Conservation (phyloP, 192 early-diverging fungal genomes). For the Linderina pennispora region DNA sequence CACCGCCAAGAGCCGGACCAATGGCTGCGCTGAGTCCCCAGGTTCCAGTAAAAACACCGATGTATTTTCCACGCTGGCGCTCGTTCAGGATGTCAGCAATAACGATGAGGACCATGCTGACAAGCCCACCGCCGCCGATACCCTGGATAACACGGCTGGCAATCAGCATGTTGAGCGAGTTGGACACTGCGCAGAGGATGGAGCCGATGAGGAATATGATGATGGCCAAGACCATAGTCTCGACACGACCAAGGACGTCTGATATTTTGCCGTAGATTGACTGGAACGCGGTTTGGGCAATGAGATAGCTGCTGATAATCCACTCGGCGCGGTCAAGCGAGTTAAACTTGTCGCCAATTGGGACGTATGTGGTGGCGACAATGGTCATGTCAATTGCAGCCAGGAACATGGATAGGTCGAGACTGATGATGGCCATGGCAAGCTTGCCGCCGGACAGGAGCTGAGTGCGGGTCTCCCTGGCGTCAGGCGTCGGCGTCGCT, state of each 20-base stretch:
- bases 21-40: slow-evolving; percentile 43
- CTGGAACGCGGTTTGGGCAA: too few species aligned
- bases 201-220: slow-evolving; percentile 39
- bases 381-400: slow-evolving; percentile 10
- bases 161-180: slow-evolving; percentile 52
- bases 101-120: slow-evolving; percentile 48
- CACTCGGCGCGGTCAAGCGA: too few species aligned
- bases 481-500: too few species aligned
- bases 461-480: slow-evolving; percentile 10
- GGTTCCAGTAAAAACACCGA: slow-evolving; percentile 37
- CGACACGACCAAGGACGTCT: slow-evolving; percentile 69
- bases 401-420: slow-evolving; percentile 29
- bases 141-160: slow-evolving; percentile 51
- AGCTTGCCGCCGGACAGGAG: slow-evolving; percentile 20
- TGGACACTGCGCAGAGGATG: slow-evolving; percentile 34
- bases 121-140: slow-evolving; percentile 52
- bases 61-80: slow-evolving; percentile 48
- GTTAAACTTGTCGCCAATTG: too few species aligned
- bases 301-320: too few species aligned
- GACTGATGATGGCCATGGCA: slow-evolving; percentile 25
- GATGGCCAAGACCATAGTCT: slow-evolving; percentile 38
- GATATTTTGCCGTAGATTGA: too few species aligned
- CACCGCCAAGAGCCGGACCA: slow-evolving; percentile 42
- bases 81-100: slow-evolving; percentile 50
- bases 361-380: background rate